phyloP scores from a whole-genome alignment of 2,329 filamentous ascomycete genomes.

The Fusarium protoensiforme region DNA sequence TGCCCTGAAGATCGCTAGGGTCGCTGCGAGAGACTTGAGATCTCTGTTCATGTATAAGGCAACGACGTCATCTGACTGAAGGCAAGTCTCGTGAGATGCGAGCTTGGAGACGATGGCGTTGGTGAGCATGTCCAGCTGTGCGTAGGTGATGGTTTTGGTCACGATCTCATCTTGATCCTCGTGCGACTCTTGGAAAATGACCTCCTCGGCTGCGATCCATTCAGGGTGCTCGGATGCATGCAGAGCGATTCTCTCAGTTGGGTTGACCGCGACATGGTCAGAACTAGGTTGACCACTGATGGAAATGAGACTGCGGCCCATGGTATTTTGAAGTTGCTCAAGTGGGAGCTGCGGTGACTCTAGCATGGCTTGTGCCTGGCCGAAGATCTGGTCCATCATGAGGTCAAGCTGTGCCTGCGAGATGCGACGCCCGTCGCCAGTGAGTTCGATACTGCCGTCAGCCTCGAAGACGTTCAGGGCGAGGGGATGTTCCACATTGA shows the following conservation, averaged over 20 bases:
- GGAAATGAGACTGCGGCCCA: not conserved
- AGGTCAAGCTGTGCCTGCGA: conserved; percentile 14
- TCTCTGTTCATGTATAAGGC: conserved; percentile 16
- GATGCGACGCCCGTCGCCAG: conserved; percentile 18
- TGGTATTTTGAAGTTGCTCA: not conserved
- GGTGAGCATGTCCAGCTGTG: not conserved
- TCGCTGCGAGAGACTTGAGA: conserved; percentile 10
- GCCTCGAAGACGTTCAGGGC: conserved; percentile 19
- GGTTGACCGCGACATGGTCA: not conserved
- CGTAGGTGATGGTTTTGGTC: conserved; percentile 8
- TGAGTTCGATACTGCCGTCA: conserved; percentile 1
- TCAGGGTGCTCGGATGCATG: conserved; percentile 1
- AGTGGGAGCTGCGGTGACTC: not conserved
- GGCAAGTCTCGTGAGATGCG: not conserved
- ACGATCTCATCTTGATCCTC: not conserved
- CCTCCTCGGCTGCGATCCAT: conserved; percentile 19
- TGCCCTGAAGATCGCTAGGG: conserved; percentile 18
- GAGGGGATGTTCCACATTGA: conserved; percentile 25
- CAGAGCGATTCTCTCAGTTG: not conserved
- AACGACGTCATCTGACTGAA: conserved; percentile 2
- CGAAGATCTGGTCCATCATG: conserved; percentile 10
- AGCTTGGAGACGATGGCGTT: not conserved
- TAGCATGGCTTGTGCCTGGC: conserved; percentile 1
- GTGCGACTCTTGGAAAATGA: not conserved
- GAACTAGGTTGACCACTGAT: not conserved